Evolutionary conservation across 2,329 filamentous ascomycete species (phyloP).

Genomic region (Penicillium thymicola): DNA sequence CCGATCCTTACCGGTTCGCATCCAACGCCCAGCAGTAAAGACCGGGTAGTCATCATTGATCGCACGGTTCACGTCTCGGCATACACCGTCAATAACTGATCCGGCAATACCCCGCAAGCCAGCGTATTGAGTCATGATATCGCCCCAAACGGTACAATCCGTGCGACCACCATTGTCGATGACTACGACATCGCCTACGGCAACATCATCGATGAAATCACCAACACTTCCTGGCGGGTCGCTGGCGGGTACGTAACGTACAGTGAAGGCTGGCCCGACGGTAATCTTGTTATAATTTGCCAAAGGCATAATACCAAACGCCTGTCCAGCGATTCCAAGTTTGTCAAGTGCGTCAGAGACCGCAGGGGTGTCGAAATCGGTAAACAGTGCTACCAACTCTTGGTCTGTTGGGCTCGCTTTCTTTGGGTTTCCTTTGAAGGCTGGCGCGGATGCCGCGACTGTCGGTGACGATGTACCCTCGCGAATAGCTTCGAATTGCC

Average conservation of each 20-base stretch:
- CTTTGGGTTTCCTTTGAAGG: conserved; percentile 3
- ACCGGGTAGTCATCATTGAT: conserved; percentile 29
- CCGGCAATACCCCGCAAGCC: conserved; percentile 30
- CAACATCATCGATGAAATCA: conserved; percentile 35
- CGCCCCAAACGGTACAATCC: conserved; percentile 38
- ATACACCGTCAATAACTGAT: conserved; percentile 35
- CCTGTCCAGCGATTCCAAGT: conserved; percentile 21
- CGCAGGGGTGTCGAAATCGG: conserved; percentile 16
- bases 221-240: conserved; percentile 28
- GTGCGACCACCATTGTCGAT: conserved; percentile 36
- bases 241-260: conserved; percentile 28
- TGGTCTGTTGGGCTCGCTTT: conserved; percentile 11
- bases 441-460: neutral
- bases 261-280: conserved; percentile 34
- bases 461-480: neutral
- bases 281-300: conserved; percentile 28
- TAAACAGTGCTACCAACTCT: conserved; percentile 17
- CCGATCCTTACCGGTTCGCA: conserved; percentile 34
- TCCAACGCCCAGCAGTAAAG: conserved; percentile 34
- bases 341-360: conserved; percentile 24
- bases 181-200: conserved; percentile 37
- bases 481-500: conserved; percentile 19
- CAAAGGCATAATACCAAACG: conserved; percentile 18
- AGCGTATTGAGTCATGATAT: conserved; percentile 39
- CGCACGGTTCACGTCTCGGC: conserved; percentile 32